Percentiles rank a stretch among this genome's conserved stretches.
Conservation (phyloP, 192 early-diverging fungal species). For the Chytriomyces confervae region DNA sequence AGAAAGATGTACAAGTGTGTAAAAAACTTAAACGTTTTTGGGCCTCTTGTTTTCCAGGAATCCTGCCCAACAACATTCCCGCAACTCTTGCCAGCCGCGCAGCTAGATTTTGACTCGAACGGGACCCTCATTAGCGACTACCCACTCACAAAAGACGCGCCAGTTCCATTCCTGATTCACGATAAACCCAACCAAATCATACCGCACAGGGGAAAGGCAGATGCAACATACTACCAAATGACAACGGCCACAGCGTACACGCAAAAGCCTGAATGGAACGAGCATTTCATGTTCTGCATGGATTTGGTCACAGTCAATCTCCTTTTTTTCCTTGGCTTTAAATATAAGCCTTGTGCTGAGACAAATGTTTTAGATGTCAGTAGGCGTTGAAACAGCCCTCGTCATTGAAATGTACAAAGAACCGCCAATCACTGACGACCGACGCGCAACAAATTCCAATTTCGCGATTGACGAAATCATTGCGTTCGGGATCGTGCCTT, state of each 20-base stretch:
- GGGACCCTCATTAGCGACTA: constrained; percentile 36
- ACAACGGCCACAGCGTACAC: background rate
- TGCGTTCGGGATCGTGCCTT: constrained; percentile 19
- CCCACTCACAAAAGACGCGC: constrained; percentile 17
- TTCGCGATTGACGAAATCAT: constrained; percentile 25
- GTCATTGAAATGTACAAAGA: constrained; percentile 35
- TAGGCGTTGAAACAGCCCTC: constrained; percentile 23
- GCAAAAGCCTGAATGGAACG: constrained; percentile 31
- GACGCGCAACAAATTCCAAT: background rate
- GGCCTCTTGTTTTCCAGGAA: constrained; percentile 21
- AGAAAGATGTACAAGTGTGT: background rate
- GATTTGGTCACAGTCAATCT: too few species aligned
- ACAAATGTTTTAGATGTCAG: too few species aligned
- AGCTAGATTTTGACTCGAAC: constrained; percentile 34
- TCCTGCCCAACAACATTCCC: constrained; percentile 24
- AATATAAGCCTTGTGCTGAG: too few species aligned
- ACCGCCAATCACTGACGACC: background rate
- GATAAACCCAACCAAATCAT: background rate
- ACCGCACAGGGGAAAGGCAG: background rate
- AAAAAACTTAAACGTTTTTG: too few species aligned
- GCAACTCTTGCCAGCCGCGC: constrained; percentile 7
- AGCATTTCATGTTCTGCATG: constrained; percentile 28
- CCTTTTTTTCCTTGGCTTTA: too few species aligned
- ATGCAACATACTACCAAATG: constrained; percentile 34
- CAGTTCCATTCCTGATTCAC: constrained; percentile 11